Percentiles rank a stretch among this genome's conserved stretches.
These are phyloP conservation scores for Chlorella sorokiniana DNA, from an alignment of 139 green algal species.

Conservation along the genomic window DNA sequence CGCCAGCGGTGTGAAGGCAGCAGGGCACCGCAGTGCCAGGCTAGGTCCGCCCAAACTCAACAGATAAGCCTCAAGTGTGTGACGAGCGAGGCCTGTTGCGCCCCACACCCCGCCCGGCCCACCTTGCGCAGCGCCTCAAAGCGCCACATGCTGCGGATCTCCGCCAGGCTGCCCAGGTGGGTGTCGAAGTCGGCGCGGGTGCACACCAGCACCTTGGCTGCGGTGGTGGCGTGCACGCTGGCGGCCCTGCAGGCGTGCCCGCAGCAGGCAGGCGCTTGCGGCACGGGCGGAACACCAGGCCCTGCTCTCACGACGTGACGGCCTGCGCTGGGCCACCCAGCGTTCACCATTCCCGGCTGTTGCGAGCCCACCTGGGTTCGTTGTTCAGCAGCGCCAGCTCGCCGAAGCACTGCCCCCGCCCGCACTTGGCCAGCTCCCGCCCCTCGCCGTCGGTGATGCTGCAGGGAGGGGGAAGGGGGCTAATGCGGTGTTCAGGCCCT, in stretches of 20 bases:
- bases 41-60: too few relatives aligned
- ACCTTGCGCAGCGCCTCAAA: conserved; percentile 81
- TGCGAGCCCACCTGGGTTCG: conserved; percentile 37
- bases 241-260: conserved; percentile 53
- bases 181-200: conserved; percentile 71
- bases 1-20: background rate
- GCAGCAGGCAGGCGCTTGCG: too few relatives aligned
- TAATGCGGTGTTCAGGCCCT: too few relatives aligned
- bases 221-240: conserved; percentile 43
- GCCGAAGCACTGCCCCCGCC: conserved; percentile 86
- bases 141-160: conserved; percentile 84
- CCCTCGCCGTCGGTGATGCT: conserved; percentile 61
- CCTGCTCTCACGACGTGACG: background rate
- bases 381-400: conserved; percentile 85
- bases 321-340: background rate
- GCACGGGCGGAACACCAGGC: background rate
- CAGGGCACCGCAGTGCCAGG: background rate
- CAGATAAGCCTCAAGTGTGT: too few relatives aligned
- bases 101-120: background rate
- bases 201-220: conserved; percentile 62
- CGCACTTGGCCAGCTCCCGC: conserved; percentile 65
- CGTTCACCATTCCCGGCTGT: background rate
- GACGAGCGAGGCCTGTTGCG: background rate
- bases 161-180: conserved; percentile 68
- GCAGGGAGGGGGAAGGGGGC: background rate